Evolutionary conservation across 345 rosid genomes (phyloP).

Genomic region (Citrus reticulata): DNA sequence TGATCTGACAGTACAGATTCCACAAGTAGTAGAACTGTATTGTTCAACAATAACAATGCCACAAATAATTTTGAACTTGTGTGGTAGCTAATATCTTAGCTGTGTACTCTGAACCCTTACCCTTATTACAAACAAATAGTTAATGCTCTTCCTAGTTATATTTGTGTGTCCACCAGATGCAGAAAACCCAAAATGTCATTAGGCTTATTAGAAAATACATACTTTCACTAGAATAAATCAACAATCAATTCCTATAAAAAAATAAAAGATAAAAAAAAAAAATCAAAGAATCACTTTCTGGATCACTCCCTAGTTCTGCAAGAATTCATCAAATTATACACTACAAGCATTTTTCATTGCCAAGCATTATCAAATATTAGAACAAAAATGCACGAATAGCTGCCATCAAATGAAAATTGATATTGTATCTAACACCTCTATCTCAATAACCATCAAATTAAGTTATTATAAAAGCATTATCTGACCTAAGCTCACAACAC

Average conservation of each 20-base stretch:
- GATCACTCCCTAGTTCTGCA: background rate
- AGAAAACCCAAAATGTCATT: background rate
- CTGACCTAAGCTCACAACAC: background rate
- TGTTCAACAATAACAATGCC: background rate
- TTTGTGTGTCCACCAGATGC: background rate
- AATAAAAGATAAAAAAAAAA: background rate
- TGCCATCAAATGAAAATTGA: background rate
- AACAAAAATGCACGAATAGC: background rate
- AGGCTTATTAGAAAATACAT: background rate
- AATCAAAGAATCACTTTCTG: background rate
- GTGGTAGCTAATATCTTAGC: background rate
- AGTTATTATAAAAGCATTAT: background rate
- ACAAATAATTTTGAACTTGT: background rate
- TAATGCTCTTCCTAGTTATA: background rate
- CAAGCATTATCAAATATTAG: background rate
- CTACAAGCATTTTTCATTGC: background rate
- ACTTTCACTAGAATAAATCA: slow-evolving; percentile 1
- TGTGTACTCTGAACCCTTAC: background rate
- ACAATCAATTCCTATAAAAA: background rate
- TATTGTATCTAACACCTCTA: background rate
- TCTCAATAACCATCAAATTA: background rate
- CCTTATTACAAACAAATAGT: background rate
- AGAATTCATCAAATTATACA: background rate
- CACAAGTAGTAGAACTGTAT: background rate
- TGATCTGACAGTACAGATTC: background rate